Percentiles rank a stretch among this genome's conserved stretches.
Evolutionary conservation across 805 yeast genomes (phyloP).

Genomic region (Wickerhamiella azyma): DNA sequence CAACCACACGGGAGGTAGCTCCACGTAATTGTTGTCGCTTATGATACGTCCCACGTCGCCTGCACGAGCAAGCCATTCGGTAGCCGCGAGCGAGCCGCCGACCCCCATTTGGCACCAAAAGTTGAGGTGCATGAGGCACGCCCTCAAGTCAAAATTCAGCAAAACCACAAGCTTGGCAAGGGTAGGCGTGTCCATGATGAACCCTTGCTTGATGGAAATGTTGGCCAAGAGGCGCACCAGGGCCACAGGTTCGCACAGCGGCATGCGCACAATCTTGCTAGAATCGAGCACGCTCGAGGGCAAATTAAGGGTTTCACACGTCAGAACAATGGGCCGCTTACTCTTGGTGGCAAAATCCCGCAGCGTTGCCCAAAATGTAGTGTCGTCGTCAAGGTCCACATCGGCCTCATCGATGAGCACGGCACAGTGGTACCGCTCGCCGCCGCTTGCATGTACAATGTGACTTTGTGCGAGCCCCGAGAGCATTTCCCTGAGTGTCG

Average conservation of each 20-base stretch:
- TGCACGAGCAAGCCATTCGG: slow-evolving; percentile 23
- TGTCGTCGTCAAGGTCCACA: slow-evolving; percentile 60
- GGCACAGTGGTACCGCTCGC: slow-evolving; percentile 39
- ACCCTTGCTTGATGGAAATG: slow-evolving; percentile 28
- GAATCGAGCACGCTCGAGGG: slow-evolving; percentile 1
- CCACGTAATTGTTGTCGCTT: slow-evolving; percentile 16
- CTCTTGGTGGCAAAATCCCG: slow-evolving; percentile 46
- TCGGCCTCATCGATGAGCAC: slow-evolving; percentile 81
- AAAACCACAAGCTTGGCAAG: slow-evolving; percentile 16
- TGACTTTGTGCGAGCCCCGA: slow-evolving; percentile 78
- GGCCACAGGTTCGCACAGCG: slow-evolving; percentile 10
- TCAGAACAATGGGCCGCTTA: slow-evolving; percentile 56
- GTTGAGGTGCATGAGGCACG: slow-evolving; percentile 21
- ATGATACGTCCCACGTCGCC: slow-evolving; percentile 17
- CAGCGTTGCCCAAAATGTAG: slow-evolving; percentile 65
- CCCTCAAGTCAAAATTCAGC: slow-evolving; percentile 21
- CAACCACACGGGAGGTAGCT: slow-evolving; percentile 2
- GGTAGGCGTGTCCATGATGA: slow-evolving; percentile 15
- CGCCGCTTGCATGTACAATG: slow-evolving; percentile 38
- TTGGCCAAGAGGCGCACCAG: slow-evolving; percentile 21
- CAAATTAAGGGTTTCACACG: slow-evolving; percentile 37
- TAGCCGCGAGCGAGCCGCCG: slow-evolving; percentile 23
- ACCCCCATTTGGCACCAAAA: slow-evolving; percentile 28
- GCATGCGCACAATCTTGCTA: slow-evolving; percentile 28
- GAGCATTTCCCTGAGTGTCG: slow-evolving; percentile 48